A percentile compares a stretch with the other conserved stretches of the same genome.
These are phyloP conservation scores for Stromatinia cepivora DNA, from an alignment of 2,329 filamentous ascomycete species.

Conservation along the genomic window DNA sequence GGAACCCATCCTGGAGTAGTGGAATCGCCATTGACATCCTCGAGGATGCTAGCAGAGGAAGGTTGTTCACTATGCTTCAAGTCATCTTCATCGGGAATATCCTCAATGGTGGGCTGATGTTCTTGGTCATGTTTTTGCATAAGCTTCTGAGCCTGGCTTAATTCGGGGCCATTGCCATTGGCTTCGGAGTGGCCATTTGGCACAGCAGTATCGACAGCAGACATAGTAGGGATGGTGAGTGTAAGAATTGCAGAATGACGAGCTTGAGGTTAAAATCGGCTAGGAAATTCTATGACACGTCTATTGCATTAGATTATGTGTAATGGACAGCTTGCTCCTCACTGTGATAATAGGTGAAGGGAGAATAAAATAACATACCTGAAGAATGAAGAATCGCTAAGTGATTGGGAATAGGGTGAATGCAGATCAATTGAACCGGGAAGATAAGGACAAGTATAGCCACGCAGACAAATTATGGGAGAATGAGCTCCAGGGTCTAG, in stretches of 20 bases:
- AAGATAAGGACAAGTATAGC: slow-evolving; percentile 31
- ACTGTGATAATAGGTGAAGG: background rate
- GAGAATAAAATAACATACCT: background rate
- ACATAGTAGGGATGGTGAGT: slow-evolving; percentile 30
- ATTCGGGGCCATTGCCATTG: slow-evolving; percentile 30
- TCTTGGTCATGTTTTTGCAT: slow-evolving; percentile 60
- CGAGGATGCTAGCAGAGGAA: slow-evolving; percentile 43
- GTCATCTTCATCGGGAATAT: slow-evolving; percentile 80
- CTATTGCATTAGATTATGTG: background rate
- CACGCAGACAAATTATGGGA: slow-evolving; percentile 34
- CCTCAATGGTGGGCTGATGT: slow-evolving; percentile 71
- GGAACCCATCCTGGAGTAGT: slow-evolving; percentile 50
- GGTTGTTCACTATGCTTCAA: slow-evolving; percentile 56
- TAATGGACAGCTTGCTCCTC: background rate
- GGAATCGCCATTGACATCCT: slow-evolving; percentile 44
- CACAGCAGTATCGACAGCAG: slow-evolving; percentile 30
- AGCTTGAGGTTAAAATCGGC: slow-evolving; percentile 11
- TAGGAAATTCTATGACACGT: slow-evolving; percentile 15
- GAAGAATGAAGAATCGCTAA: slow-evolving; percentile 17
- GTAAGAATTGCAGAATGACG: slow-evolving; percentile 13
- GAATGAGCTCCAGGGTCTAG: slow-evolving; percentile 30
- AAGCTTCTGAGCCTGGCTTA: slow-evolving; percentile 53
- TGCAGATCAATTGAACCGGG: slow-evolving; percentile 28
- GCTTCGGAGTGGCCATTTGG: slow-evolving; percentile 28
- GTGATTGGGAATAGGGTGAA: slow-evolving; percentile 14